These are phyloP conservation scores for Yamadazyma olivae DNA, from an alignment of 805 yeast species.

Conservation along the genomic window DNA sequence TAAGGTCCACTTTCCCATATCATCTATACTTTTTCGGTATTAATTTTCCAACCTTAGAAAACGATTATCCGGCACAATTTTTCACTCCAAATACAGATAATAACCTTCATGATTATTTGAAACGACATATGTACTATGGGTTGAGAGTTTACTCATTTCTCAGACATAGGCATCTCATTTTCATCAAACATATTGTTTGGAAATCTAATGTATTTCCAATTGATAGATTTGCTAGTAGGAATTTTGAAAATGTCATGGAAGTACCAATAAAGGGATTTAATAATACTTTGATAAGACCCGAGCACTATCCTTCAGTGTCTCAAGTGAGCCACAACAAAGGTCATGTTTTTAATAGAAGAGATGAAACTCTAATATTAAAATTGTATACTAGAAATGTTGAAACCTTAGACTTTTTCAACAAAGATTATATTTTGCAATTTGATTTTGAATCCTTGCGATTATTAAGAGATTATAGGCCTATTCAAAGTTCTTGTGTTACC, in stretches of 20 bases:
- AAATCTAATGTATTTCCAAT: constrained; percentile 7
- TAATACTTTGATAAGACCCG: constrained; percentile 20
- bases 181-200: constrained; percentile 17
- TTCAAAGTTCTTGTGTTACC: constrained; percentile 8
- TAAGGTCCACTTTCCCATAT: constrained; percentile 22
- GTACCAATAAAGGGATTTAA: constrained; percentile 20
- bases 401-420: constrained; percentile 21
- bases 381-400: constrained; percentile 26
- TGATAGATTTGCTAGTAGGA: constrained; percentile 14
- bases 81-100: not conserved
- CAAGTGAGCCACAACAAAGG: constrained; percentile 5
- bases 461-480: constrained; percentile 24
- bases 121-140: constrained; percentile 23
- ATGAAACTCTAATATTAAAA: constrained; percentile 18
- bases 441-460: constrained; percentile 21
- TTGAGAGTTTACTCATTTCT: constrained; percentile 22
- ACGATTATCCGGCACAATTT: constrained; percentile 8
- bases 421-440: constrained; percentile 17
- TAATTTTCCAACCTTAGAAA: constrained; percentile 16
- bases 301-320: constrained; percentile 16
- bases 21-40: constrained; percentile 19
- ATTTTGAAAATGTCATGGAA: constrained; percentile 18
- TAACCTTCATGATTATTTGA: constrained; percentile 15
- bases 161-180: constrained; percentile 17
- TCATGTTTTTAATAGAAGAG: constrained; percentile 16